Evolutionary conservation across 1,284 basidiomycete species (phyloP).

Genomic region (Peniophora sp.): DNA sequence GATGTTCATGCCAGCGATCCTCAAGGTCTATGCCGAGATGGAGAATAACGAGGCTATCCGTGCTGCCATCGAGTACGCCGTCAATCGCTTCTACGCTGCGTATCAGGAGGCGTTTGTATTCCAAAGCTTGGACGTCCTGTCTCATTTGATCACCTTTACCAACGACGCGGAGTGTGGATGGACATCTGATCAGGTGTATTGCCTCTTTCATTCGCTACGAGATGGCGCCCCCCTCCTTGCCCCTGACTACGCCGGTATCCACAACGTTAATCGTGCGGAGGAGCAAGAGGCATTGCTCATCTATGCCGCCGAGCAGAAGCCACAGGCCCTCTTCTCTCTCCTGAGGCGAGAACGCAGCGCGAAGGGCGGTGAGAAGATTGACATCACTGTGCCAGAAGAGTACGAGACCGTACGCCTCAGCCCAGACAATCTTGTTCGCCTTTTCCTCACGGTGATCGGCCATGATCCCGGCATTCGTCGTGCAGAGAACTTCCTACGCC

Average conservation of each 20-base stretch:
- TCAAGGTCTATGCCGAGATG: slow-evolving; percentile 61
- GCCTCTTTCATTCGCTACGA: slow-evolving; percentile 48
- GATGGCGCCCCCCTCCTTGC: slow-evolving; percentile 28
- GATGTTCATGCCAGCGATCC: slow-evolving; percentile 61
- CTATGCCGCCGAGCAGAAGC: slow-evolving; percentile 59
- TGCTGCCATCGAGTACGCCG: slow-evolving; percentile 64
- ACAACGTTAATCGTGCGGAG: slow-evolving; percentile 55
- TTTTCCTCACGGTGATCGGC: slow-evolving; percentile 76
- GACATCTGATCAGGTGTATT: slow-evolving; percentile 44
- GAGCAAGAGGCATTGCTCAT: slow-evolving; percentile 69
- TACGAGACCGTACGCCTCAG: slow-evolving; percentile 53
- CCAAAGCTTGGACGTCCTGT: slow-evolving; percentile 60
- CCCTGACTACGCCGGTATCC: slow-evolving; percentile 60
- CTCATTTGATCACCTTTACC: slow-evolving; percentile 45
- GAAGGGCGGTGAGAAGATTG: slow-evolving; percentile 22
- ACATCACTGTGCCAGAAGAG: slow-evolving; percentile 47
- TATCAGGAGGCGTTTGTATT: slow-evolving; percentile 74
- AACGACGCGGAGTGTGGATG: slow-evolving; percentile 35
- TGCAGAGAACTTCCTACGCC: slow-evolving; percentile 59
- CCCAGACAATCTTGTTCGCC: slow-evolving; percentile 61
- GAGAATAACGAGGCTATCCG: slow-evolving; percentile 47
- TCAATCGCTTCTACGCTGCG: slow-evolving; percentile 66
- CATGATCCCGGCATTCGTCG: slow-evolving; percentile 62
- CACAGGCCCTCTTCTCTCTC: slow-evolving; percentile 52
- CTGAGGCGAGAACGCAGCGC: slow-evolving; percentile 30